Conservation (phyloP, 2,329 filamentous ascomycete genomes). For the Epichloe bromicola region DNA sequence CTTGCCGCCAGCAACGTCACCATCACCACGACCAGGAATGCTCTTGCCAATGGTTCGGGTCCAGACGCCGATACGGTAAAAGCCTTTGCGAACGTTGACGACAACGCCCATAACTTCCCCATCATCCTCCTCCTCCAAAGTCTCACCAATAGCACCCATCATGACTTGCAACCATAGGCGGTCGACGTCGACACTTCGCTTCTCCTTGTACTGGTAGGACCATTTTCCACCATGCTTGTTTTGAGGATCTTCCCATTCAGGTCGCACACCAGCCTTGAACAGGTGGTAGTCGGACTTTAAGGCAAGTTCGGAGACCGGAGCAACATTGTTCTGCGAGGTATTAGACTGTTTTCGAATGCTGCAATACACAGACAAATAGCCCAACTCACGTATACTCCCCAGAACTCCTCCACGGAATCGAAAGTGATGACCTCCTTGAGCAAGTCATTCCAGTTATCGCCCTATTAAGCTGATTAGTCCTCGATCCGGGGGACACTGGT, state of each 20-base stretch:
- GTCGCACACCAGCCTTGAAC: constrained; percentile 93
- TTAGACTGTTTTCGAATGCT: constrained; percentile 6
- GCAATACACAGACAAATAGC: constrained; percentile 2
- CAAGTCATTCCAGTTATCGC: constrained; percentile 97
- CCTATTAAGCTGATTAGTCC: constrained; percentile 35
- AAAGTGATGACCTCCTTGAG: constrained; percentile 98
- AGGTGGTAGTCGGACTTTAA: constrained; percentile 99
- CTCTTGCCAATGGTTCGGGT: constrained; percentile 85
- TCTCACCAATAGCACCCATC: constrained; percentile 93
- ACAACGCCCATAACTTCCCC: constrained; percentile 99
- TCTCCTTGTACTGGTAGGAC: constrained; percentile 97
- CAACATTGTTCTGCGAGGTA: constrained; percentile 79
- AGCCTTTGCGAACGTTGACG: constrained; percentile 95
- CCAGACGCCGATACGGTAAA: constrained; percentile 97
- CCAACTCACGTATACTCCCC: constrained; percentile 87
- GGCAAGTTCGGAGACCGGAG: constrained; percentile 79
- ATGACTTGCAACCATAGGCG: constrained; percentile 95
- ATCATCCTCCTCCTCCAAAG: constrained; percentile 85
- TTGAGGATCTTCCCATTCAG: constrained; percentile 96
- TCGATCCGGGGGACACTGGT: background rate
- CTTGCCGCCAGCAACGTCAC: constrained; percentile 62
- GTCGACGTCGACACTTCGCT: constrained; percentile 82
- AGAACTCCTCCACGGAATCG: constrained; percentile 97
- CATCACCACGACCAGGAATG: constrained; percentile 62
- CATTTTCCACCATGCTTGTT: constrained; percentile 99